Percentiles rank a stretch among this genome's conserved stretches.
These are phyloP conservation scores for Aphanomyces astaci DNA, from an alignment of 352 stramenopile genomes.

Conservation along the genomic window DNA sequence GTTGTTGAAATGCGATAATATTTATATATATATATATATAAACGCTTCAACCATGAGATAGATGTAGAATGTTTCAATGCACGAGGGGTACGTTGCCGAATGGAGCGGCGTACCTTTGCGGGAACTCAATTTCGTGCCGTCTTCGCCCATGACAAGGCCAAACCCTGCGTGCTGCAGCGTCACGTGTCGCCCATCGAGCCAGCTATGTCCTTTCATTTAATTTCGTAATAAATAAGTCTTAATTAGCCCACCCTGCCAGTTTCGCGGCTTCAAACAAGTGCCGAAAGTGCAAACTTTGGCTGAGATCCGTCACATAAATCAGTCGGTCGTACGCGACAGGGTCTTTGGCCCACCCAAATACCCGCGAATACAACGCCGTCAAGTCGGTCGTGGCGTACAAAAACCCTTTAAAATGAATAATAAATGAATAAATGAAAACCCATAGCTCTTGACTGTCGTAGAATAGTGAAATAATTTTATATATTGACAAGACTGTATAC, in stretches of 20 bases:
- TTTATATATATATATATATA: constrained; percentile 5
- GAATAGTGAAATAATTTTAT: too few species aligned
- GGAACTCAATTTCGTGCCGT: constrained; percentile 75
- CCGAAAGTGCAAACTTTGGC: constrained; percentile 70
- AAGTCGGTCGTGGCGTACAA: constrained; percentile 75
- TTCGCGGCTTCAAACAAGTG: constrained; percentile 61
- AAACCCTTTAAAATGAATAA: too few species aligned
- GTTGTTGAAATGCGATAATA: too few species aligned
- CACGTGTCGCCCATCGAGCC: constrained; percentile 30
- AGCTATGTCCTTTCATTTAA: constrained; percentile 22
- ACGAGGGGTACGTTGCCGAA: too few species aligned
- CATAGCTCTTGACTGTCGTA: too few species aligned
- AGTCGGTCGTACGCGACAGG: constrained; percentile 63
- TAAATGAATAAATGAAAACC: too few species aligned
- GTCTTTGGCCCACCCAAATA: constrained; percentile 60
- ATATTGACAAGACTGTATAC: too few species aligned
- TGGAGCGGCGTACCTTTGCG: constrained; percentile 47
- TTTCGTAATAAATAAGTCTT: background rate
- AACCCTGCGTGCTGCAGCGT: constrained; percentile 65
- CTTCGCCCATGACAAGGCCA: constrained; percentile 65
- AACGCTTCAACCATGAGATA: too few species aligned
- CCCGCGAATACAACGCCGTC: constrained; percentile 58
- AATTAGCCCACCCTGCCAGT: constrained; percentile 38
- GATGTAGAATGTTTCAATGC: too few species aligned
- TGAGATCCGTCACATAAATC: constrained; percentile 75